These are phyloP conservation scores for Lachnellula arida DNA, from an alignment of 2,329 filamentous ascomycete genomes.

Conservation along the genomic window DNA sequence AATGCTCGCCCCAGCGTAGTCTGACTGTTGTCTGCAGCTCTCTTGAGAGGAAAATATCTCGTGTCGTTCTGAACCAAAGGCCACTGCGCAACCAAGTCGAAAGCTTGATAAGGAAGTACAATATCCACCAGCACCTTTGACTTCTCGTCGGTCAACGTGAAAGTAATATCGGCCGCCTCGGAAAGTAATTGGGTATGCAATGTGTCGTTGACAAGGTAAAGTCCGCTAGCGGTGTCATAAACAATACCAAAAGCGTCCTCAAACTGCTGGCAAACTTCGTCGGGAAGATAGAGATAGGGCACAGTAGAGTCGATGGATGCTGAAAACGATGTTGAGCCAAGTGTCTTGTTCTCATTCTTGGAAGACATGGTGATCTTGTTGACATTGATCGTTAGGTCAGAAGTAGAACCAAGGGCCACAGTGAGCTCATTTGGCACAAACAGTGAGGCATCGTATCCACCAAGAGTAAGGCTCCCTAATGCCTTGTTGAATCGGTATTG, in stretches of 20 bases:
- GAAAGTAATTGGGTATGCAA: constrained; percentile 16
- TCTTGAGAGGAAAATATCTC: constrained; percentile 37
- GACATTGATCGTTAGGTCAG: constrained; percentile 37
- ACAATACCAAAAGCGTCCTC: constrained; percentile 34
- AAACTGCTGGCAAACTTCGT: constrained; percentile 33
- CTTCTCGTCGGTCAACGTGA: constrained; percentile 32
- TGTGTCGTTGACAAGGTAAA: constrained; percentile 34
- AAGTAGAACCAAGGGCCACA: constrained; percentile 35
- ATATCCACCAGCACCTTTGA: constrained; percentile 30
- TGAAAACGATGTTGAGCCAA: constrained; percentile 14
- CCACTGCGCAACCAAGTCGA: constrained; percentile 34
- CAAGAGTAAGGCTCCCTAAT: constrained; percentile 24
- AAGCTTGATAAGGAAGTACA: constrained; percentile 36
- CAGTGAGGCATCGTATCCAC: constrained; percentile 38
- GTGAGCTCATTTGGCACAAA: constrained; percentile 36
- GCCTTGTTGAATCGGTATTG: constrained; percentile 32
- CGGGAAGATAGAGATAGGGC: constrained; percentile 37
- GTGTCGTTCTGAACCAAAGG: constrained; percentile 28
- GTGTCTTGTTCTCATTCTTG: constrained; percentile 4
- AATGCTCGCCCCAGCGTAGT: constrained; percentile 37
- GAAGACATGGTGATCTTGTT: constrained; percentile 29
- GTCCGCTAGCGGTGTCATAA: constrained; percentile 32
- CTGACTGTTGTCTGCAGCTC: constrained; percentile 31
- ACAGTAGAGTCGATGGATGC: constrained; percentile 36
- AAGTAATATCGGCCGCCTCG: constrained; percentile 33